Evolutionary conservation across 768 basidiomycete genomes (phyloP), one percentile per base, ranked within the genome.

Genomic region (Neoboletus subvelutipes): DNA sequence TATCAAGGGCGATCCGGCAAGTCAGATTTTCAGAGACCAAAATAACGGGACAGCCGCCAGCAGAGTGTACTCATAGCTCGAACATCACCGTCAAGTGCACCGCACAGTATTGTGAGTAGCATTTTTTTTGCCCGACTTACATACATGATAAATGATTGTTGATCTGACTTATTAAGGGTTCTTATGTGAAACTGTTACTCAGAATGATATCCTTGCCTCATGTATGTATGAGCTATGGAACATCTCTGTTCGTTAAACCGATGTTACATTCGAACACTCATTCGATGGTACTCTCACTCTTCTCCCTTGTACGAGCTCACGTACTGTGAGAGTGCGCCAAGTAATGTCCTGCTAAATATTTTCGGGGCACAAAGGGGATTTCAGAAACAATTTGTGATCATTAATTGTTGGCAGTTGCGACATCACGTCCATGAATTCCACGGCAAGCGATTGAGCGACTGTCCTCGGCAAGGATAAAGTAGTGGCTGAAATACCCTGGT

Each of bases 1-100:
- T 26, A 71, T 82, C 5, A 48, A 75, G 28, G 87, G 85, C 1
- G 63, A 69, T 3, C 69, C 86, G 36, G 84, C 85, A 0, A 75
- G 69, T 33, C 63, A 13, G 12, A 34, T 34, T 34, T 34, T 34
- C 33, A 13, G 33, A 34, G 13, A 13, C 12, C 33, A 15, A 15
- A 34, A 34, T 5, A 34, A 34, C 13, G 34, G 13, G 34, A 34
- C 13, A 15, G 4, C 15, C 13, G 34, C 34, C 5, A 5, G 34
- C 13, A 34, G 34, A 15, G 13, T 34, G 12, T 34, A 33, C 12
- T 33, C 12, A 13, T 11, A 33, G 13, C 13, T 34, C 34, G 5
- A 34, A 34, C 34, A 34, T 15, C 34, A 34, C 13, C 34, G 15
- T 15, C 5, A 15, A 34, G 34, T 6, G 13, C 34, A 34, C 13